Base-by-base conservation (phyloP, 23 red algal species). In the Gracilaria domingensis region DNA sequence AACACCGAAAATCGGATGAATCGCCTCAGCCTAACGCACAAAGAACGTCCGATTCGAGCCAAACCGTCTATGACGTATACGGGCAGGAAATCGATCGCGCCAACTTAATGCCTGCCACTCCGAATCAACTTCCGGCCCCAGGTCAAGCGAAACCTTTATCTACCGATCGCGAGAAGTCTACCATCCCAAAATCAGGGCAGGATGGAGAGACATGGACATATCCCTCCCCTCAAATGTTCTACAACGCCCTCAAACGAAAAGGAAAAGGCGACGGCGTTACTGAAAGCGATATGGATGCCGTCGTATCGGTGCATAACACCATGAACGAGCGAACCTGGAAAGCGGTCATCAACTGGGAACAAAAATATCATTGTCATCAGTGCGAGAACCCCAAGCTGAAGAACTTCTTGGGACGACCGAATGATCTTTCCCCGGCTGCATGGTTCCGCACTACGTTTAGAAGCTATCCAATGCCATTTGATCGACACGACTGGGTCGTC, bases 301-400 rank as follows among this genome's bases (percentile, higher is more conserved):
- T 96, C 8, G 94, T 96, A 25, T 56, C 72, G 16, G 76, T 96
- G n/a, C 94, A 96, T 56, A 96, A 96, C 75, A 86, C 44, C 42
- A 96, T 96, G 94, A 96, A 96, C 57, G 94, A 96, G 82, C 47
- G 55, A 50, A 96, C 94, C 23, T 96, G 94, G 94, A 65, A 85
- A 49, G 25, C 92, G 56, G 88, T 96, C 66, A 67, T 96, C 30
- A 42, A 90, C 6, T 96, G 94, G 94, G 94, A 96, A 77, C 34
- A 49, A 32, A 77, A 45, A 45, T 93, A 47, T 69, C 94, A 96
- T 85, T 90, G 86, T 51, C 55, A 81, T 67, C 80, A 96, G 79
- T 96, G 94, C 37, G 25, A 66, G 16, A 12, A 86, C 14, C 88
- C 89, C 2, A 88, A 79, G 56, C 54, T 96, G 18, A 82, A 78